Evolutionary conservation across 2,329 filamentous ascomycete species (phyloP), one percentile per base, ranked within the genome.

Genomic region (Claviceps sp.): DNA sequence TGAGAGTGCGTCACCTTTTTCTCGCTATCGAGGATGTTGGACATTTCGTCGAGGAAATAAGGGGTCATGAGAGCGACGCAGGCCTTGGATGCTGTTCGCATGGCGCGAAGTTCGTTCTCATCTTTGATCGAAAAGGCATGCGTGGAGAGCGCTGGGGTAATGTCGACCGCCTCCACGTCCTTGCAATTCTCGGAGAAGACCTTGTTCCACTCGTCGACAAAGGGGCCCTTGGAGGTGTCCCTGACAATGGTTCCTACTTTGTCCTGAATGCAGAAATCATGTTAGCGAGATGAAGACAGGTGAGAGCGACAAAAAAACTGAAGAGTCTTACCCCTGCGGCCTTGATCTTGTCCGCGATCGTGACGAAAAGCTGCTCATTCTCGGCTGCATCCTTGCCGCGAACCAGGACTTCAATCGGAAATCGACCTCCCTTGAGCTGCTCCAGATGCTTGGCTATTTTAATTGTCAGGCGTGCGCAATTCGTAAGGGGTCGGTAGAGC

Each of bases 21-120:
- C 68, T 97, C 94, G 59, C 90, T 85, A 64, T 98, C 93, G 55
- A 98, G 81, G 50, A 97, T 85, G 60, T 87, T 85, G 49, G 91
- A 95, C 90, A 98, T 97, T 67, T 96, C 90, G 64, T 98, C 93
- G 58, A 98, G 84, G 67, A 97, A 97, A 69, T 93, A 98, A 54
- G 91, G 89, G 49, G 89, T 89, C 84, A 97, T 94, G 55, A 97
- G 75, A 54, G 89, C 90, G 58, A 94, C 91, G 60, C 90, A 96
- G 47, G 93, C 91, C 64, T 93, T 87, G 52, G 93, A 93, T 4
- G 91, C 89, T 59, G 91, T 94, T 64, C 94, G 84, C 78, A 98
- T 96, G 11, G 88, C 85, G 58, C 91, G 87, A 59, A 98, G 75
- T 70, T 98, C 93, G 62, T 84, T 86, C 68, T 96, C 90, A 64